Percentiles rank a stretch among this genome's conserved stretches.
Evolutionary conservation across 129 eudicot genomes (phyloP).

Genomic region (Centella asiatica): DNA sequence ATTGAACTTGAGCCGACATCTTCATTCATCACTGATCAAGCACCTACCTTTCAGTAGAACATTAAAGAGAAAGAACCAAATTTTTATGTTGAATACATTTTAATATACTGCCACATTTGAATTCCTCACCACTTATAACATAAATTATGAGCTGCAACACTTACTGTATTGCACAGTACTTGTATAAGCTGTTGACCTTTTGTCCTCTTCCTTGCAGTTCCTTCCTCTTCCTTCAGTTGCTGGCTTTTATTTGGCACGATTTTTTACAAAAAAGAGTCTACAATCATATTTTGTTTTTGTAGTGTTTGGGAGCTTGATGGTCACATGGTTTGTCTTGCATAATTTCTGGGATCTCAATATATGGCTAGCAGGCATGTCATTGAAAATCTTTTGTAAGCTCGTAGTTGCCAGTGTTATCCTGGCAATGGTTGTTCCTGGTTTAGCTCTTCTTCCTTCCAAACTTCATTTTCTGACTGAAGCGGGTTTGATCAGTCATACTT

Average conservation of each 20-base stretch:
- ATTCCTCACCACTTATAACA: neutral
- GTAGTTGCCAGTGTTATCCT: conserved; percentile 82
- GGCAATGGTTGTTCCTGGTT: conserved; percentile 88
- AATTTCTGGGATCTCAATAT: conserved; percentile 95
- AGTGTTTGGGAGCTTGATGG: conserved; percentile 83
- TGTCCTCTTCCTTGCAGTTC: conserved; percentile 49
- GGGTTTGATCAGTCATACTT: conserved; percentile 69
- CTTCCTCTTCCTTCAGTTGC: conserved; percentile 85
- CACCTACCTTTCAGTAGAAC: neutral
- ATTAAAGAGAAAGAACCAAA: neutral
- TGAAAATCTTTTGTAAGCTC: conserved; percentile 84
- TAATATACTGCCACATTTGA: neutral
- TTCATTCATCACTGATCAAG: neutral
- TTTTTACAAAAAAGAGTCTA: conserved; percentile 77
- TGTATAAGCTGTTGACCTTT: neutral
- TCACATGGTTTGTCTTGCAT: conserved; percentile 82
- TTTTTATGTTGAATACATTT: neutral
- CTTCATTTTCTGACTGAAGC: conserved; percentile 63
- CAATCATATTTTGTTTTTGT: conserved; percentile 83
- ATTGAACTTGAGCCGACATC: neutral
- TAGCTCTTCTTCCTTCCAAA: conserved; percentile 88
- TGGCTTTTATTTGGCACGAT: conserved; percentile 92
- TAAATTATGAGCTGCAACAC: neutral
- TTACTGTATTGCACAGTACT: neutral
- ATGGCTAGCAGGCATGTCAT: conserved; percentile 96